Evolutionary conservation across 805 yeast species (phyloP), one percentile per base, ranked within the genome.

Genomic region (Lachancea cidri): DNA sequence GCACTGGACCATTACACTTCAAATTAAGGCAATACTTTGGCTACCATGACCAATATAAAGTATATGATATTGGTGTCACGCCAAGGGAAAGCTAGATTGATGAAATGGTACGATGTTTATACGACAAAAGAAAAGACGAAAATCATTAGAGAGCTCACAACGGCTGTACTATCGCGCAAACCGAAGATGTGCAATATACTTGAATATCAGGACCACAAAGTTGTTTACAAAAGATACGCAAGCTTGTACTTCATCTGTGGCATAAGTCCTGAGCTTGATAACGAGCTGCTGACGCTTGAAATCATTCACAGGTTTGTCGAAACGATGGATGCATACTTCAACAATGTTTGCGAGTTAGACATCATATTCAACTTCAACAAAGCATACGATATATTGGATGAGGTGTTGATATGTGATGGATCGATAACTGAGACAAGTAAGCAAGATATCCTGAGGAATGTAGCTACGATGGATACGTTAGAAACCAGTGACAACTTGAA

Each of bases 321-420:
- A 62, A 88, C 86, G 49, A 87, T 93, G 96, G 98, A 93, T 68
- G 83, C 84, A 53, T 79, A 88, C 45, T 93, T 86, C 59, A 97
- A 96, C 9, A 91, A 87, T 57, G 98, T 93, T 14, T 88, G 97
- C 65, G 98, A 93, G 62, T 71, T 93, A 54, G 98, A 93, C 66
- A 93, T 93, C 47, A 93, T 93, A 37, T 93, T 93, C 74, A 93
- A 94, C 57, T 93, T 93, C 66, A 86, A 85, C 53, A 84, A 86
- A 58, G 97, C 98, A 0, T 93, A 93, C 62, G 85, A 86, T 64
- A 83, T 93, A 9, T 68, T 93, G 48, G 96, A 93, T 62, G 98
- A 93, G 61, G 70, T 93, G 51, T 64, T 93, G 37, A 74, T 91
- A 47, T 60, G 67, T 37, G 96, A 89, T 51, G 98, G 98, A 0